Evolutionary conservation across 2,329 filamentous ascomycete genomes (phyloP), one percentile per base, ranked within the genome.

Genomic region (Colletotrichum sp.): DNA sequence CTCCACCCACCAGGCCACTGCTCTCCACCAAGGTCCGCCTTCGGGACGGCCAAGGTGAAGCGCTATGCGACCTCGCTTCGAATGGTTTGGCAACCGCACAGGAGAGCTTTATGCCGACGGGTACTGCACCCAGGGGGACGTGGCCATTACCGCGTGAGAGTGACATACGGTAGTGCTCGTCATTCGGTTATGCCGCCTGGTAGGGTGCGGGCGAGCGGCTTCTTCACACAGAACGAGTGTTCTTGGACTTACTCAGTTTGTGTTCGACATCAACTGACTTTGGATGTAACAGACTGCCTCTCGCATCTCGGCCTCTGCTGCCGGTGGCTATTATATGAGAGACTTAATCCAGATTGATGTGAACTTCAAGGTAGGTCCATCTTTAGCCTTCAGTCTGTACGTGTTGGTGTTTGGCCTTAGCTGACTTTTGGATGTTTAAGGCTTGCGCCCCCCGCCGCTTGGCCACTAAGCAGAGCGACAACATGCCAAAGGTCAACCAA

Each of bases 401-500:
- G 9, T 2, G n/a, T 49, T 44, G 39, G 9, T 44, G 8, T 44
- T 44, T 44, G 9, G 18, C 9, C 39, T 4, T 9, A n/a, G n/a
- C n/a, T 52, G 6, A 52, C 44, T 52, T 21, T 21, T 52, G 44
- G n/a, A 49, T 49, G n/a, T 49, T 2, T 1, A 3, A 52, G 44
- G 10, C 44, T 52, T 9, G 1, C n/a, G 6, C n/a, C 3, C 6
- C 44, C 10, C 1, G 0, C 6, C 44, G 2, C n/a, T 13, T 13
- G 3, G n/a, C n/a, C 0, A 21, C 6, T 3, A 21, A 52, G 44
- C n/a, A 21, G n/a, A 7, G 2, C 5, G 4, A 21, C 1, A 6
- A 44, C 16, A 44, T 44, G 39, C 16, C 16, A 44, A 44, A 6
- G 16, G 18, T n/a, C 39, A 1, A n/a, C 39, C 8, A 44, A 6